A percentile compares a stretch with the other conserved stretches of the same genome.
Evolutionary conservation across 2,329 filamentous ascomycete species (phyloP).

Genomic region (Sarocladium kiliense): DNA sequence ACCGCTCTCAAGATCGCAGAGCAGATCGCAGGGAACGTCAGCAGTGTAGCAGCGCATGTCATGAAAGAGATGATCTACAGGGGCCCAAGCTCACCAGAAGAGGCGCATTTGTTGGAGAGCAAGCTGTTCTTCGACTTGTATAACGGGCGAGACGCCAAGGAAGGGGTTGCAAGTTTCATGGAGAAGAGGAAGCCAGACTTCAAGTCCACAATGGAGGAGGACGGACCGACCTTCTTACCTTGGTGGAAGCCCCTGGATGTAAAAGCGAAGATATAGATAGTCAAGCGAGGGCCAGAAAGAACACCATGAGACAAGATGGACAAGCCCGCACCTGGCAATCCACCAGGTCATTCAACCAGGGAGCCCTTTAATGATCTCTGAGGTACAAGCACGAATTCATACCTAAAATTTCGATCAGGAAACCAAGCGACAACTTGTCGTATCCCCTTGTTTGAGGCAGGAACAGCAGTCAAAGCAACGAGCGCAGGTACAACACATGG

Average conservation of each 20-base stretch:
- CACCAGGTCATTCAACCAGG: no score
- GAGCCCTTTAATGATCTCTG: no score
- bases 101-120: slow-evolving; percentile 65
- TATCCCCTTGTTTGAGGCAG: no score
- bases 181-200: slow-evolving; percentile 63
- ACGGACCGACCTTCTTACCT: slow-evolving; percentile 56
- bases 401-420: no score
- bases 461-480: no score
- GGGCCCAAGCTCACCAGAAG: slow-evolving; percentile 55
- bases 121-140: slow-evolving; percentile 58
- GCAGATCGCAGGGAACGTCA: slow-evolving; percentile 63
- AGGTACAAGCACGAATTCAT: no score
- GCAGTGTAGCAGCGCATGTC: slow-evolving; percentile 55
- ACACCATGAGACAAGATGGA: no score
- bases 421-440: no score
- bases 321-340: no score
- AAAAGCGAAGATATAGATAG: slow-evolving; percentile 17
- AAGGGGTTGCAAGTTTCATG: slow-evolving; percentile 65
- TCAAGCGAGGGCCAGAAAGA: no score
- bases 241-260: slow-evolving; percentile 57
- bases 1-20: slow-evolving; percentile 61
- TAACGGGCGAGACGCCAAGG: slow-evolving; percentile 52
- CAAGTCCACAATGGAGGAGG: slow-evolving; percentile 52
- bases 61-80: slow-evolving; percentile 70
- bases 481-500: no score